phyloP scores from a whole-genome alignment of 306 rosid species.

The Cucumis melo region DNA sequence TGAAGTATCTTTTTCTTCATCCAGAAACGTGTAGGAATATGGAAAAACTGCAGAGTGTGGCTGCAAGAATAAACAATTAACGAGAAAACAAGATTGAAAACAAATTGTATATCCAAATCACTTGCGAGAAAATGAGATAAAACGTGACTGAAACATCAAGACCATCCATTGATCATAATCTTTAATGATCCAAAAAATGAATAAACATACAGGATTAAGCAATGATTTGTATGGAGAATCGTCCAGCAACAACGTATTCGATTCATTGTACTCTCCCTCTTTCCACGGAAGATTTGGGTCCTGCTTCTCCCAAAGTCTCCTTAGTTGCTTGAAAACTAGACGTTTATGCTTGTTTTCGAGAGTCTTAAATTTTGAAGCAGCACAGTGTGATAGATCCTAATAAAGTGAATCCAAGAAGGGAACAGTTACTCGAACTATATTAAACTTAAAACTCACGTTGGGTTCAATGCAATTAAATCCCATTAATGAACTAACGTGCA shows the following conservation, averaged over 20 bases:
- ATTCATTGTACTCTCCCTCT: conserved; percentile 46
- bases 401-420: neutral
- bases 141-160: no score
- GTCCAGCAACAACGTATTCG: conserved; percentile 69
- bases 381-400: conserved; percentile 55
- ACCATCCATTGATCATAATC: neutral
- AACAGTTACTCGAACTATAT: neutral
- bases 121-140: no score
- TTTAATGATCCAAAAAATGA: neutral
- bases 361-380: conserved; percentile 38
- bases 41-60: conserved; percentile 52
- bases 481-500: neutral
- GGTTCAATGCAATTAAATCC: neutral
- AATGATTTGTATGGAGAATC: conserved; percentile 86
- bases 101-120: neutral
- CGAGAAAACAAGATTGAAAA: neutral
- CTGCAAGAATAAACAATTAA: conserved; percentile 25
- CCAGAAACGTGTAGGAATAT: conserved; percentile 26
- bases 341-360: conserved; percentile 45
- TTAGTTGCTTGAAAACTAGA: conserved; percentile 67
- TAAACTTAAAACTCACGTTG: neutral
- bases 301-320: conserved; percentile 64
- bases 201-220: conserved; percentile 55
- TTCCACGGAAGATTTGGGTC: conserved; percentile 72
- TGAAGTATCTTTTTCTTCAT: conserved; percentile 25